Conservation (phyloP, 2,329 filamentous ascomycete genomes). For the Bretziella fagacearum region DNA sequence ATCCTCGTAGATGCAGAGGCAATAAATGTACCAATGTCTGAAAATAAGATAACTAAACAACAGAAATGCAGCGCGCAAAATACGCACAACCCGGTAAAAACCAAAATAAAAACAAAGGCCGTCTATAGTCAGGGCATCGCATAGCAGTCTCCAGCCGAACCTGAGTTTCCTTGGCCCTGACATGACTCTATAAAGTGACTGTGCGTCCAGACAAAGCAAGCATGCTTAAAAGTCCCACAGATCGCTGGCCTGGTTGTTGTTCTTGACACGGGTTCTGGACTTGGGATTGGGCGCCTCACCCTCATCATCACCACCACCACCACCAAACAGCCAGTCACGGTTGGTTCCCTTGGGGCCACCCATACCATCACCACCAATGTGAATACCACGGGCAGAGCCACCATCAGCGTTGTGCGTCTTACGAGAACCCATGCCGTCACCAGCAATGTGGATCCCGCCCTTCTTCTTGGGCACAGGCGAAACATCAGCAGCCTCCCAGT, state of each 20-base stretch:
- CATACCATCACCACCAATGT: slow-evolving; percentile 48
- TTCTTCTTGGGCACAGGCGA: slow-evolving; percentile 25
- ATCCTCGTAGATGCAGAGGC: not conserved
- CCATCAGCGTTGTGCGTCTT: slow-evolving; percentile 20
- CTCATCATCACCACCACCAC: slow-evolving; percentile 28
- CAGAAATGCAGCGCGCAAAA: no score
- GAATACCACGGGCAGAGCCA: slow-evolving; percentile 23
- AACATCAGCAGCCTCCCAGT: slow-evolving; percentile 39
- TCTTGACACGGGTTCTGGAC: slow-evolving; percentile 20
- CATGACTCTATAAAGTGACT: not conserved
- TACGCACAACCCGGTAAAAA: no score
- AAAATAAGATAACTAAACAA: slow-evolving; percentile 6
- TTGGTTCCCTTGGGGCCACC: slow-evolving; percentile 39
- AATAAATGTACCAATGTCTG: not conserved
- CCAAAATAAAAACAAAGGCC: slow-evolving; percentile 8
- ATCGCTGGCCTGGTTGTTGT: slow-evolving; percentile 24
- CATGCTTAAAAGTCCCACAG: slow-evolving; percentile 35
- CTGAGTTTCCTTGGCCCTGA: not conserved
- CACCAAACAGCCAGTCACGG: slow-evolving; percentile 41
- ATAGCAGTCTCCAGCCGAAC: not conserved
- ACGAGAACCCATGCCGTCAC: slow-evolving; percentile 42
- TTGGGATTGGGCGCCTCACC: slow-evolving; percentile 19
- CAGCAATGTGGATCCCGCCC: slow-evolving; percentile 24
- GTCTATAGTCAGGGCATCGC: slow-evolving; percentile 2
- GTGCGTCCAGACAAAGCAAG: no score